phyloP scores from a whole-genome alignment of 495 filamentous ascomycete genomes.

The Pseudomonodictys pantanalensis region DNA sequence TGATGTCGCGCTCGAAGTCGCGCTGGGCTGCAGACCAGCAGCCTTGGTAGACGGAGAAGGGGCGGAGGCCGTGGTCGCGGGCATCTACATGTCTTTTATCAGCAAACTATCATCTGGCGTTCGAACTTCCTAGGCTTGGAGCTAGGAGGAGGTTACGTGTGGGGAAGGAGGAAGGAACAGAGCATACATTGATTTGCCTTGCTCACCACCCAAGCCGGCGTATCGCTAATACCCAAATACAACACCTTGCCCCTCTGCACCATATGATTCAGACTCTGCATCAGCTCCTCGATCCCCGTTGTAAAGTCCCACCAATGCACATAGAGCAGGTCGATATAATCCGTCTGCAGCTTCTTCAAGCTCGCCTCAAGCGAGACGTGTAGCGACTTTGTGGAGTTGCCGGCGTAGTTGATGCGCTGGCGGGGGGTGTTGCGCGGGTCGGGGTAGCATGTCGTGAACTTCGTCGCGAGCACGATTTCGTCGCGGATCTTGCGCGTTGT shows the following conservation, averaged over 20 bases:
- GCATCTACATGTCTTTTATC: constrained; percentile 14
- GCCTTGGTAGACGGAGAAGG: constrained; percentile 64
- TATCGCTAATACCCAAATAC: constrained; percentile 42
- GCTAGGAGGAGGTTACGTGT: too few species aligned
- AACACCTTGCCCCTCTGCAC: constrained; percentile 40
- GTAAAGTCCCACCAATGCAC: constrained; percentile 44
- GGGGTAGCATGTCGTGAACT: constrained; percentile 50
- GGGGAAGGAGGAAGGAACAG: too few species aligned
- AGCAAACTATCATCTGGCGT: not conserved
- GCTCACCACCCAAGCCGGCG: constrained; percentile 42
- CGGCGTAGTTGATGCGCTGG: constrained; percentile 15
- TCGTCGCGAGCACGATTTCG: constrained; percentile 68
- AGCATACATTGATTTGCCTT: constrained; percentile 36
- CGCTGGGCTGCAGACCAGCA: constrained; percentile 52
- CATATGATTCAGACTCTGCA: constrained; percentile 38
- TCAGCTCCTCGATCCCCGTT: constrained; percentile 41
- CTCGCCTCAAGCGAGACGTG: constrained; percentile 52
- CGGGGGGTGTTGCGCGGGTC: not conserved
- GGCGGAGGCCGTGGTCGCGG: constrained; percentile 49
- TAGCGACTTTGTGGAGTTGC: constrained; percentile 54
- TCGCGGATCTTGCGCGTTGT: constrained; percentile 51
- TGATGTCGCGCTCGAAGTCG: constrained; percentile 50
- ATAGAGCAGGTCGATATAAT: constrained; percentile 58
- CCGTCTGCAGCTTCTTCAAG: constrained; percentile 60
- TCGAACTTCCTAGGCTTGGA: constrained; percentile 5